Evolutionary conservation across 2,329 filamentous ascomycete species (phyloP).

Genomic region (Colletotrichum sp.): DNA sequence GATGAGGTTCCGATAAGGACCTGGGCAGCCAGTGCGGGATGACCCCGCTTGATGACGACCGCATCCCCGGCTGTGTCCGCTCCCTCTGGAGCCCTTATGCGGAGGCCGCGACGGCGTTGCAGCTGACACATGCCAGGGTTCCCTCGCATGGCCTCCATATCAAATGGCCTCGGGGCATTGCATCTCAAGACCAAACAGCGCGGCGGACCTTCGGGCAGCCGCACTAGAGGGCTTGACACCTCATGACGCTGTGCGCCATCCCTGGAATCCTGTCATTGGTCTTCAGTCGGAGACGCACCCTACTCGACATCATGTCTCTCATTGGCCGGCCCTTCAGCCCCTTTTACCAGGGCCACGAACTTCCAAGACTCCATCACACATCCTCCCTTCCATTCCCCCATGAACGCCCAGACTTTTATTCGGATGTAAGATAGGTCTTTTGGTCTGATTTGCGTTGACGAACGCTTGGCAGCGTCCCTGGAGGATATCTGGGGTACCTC

Average conservation of each 20-base stretch:
- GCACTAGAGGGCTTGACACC: neutral
- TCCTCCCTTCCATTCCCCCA: neutral
- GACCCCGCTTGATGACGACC: constrained; percentile 20
- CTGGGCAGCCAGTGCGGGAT: neutral
- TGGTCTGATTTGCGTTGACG: neutral
- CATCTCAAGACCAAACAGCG: neutral
- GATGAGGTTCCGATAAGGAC: constrained; percentile 4
- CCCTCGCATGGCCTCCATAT: neutral
- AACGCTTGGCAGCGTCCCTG: neutral
- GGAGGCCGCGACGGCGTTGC: neutral
- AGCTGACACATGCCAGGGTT: neutral
- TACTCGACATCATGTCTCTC: neutral
- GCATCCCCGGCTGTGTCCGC: neutral
- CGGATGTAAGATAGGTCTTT: neutral
- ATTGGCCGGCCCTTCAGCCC: neutral
- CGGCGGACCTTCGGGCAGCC: neutral
- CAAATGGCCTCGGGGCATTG: neutral
- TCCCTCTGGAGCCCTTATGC: neutral
- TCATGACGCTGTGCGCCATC: neutral
- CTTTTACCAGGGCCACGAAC: neutral
- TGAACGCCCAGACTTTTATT: neutral
- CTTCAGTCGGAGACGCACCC: neutral
- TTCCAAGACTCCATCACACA: neutral
- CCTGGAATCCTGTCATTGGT: neutral
- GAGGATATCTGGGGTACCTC: neutral